Conservation (phyloP, 1,284 basidiomycete species). For the Moesziomyces sp. region DNA sequence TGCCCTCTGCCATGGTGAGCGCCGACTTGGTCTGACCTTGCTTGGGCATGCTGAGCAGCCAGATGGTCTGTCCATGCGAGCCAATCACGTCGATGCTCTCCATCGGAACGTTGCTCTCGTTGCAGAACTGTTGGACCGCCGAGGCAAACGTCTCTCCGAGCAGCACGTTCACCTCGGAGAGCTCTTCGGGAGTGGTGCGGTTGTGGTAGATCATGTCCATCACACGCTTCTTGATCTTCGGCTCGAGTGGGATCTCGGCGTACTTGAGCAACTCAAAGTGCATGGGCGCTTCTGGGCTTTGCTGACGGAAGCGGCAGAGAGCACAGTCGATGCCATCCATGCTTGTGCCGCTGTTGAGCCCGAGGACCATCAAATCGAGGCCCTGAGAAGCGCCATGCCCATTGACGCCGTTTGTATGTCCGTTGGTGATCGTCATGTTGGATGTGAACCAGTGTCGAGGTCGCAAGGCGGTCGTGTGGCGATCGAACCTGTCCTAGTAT, state of each 20-base stretch:
- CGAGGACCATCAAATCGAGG: not conserved
- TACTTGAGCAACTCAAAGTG: slow-evolving; percentile 1
- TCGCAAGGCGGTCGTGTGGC: not conserved
- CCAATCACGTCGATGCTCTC: not conserved
- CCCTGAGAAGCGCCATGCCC: not conserved
- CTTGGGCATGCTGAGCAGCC: slow-evolving; percentile 1
- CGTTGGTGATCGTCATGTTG: not conserved
- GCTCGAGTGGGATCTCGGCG: not conserved
- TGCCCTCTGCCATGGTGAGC: not conserved
- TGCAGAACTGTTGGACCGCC: not conserved
- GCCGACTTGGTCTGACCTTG: not conserved
- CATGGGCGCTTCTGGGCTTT: not conserved
- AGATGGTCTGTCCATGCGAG: slow-evolving; percentile 1
- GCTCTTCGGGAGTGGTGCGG: slow-evolving; percentile 1
- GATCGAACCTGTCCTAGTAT: not conserved
- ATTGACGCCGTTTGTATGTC: not conserved
- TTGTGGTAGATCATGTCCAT: slow-evolving; percentile 1
- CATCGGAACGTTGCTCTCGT: not conserved
- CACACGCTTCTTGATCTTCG: slow-evolving; percentile 1
- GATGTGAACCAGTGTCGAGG: not conserved
- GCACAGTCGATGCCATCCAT: not conserved
- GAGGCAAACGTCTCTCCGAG: not conserved
- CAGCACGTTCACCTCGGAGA: not conserved
- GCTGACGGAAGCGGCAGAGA: not conserved
- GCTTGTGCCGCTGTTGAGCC: not conserved